Conservation (phyloP, 139 green algal genomes). For the Pleodorina starrii region DNA sequence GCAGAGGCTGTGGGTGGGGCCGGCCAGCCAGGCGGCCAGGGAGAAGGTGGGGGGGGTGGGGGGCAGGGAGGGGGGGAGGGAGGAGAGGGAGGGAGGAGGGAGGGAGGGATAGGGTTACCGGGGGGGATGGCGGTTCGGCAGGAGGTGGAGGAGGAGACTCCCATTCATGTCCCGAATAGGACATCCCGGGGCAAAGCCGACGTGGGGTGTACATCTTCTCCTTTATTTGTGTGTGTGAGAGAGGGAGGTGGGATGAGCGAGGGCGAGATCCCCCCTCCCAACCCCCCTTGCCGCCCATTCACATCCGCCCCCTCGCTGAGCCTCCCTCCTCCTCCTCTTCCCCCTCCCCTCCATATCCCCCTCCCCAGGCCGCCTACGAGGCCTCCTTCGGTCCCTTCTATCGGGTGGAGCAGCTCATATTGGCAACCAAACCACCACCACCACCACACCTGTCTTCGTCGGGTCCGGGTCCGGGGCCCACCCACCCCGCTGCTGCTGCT, state of each 20-base stretch:
- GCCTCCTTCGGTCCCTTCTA: conserved; percentile 93
- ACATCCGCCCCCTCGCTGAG: background rate
- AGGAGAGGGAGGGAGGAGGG: no score
- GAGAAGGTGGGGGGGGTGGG: conserved; percentile 52
- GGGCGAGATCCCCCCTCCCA: background rate
- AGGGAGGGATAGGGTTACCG: no score
- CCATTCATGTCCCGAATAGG: no score
- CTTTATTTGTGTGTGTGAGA: no score
- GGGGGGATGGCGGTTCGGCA: no score
- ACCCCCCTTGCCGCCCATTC: background rate
- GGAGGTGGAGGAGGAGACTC: no score
- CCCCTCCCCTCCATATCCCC: background rate
- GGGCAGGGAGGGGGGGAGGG: no score
- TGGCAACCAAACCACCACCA: conserved; percentile 25
- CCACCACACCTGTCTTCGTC: background rate
- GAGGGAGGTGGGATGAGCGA: no score
- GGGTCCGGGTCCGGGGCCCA: background rate
- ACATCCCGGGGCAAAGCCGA: no score
- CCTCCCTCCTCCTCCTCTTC: background rate
- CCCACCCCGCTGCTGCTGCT: no score
- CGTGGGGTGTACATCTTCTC: no score
- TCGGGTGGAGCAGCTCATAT: conserved; percentile 85
- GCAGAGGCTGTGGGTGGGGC: conserved; percentile 84
- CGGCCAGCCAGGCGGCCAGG: conserved; percentile 70
- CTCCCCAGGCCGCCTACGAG: conserved; percentile 81